A percentile compares a stretch with the other conserved stretches of the same genome.
These are phyloP conservation scores for Fomes fomentarius DNA, from an alignment of 1,284 basidiomycete genomes.

Conservation along the genomic window DNA sequence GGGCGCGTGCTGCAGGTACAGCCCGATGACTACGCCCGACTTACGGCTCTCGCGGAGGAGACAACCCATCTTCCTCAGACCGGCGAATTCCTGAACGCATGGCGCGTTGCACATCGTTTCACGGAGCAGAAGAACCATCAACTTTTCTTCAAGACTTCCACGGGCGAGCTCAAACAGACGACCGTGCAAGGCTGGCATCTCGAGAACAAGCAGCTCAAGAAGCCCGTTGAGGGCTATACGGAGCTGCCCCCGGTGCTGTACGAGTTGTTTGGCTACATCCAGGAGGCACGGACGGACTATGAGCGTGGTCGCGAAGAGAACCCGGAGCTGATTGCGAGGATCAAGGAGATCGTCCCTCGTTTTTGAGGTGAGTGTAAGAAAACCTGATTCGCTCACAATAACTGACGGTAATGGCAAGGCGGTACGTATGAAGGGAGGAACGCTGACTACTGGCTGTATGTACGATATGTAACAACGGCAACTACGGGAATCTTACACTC, in stretches of 20 bases:
- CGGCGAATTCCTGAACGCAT: conserved; percentile 45
- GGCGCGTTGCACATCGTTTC: conserved; percentile 37
- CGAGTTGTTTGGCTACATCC: conserved; percentile 39
- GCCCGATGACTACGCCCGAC: conserved; percentile 37
- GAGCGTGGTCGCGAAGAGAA: conserved; percentile 30
- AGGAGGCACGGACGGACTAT: conserved; percentile 16
- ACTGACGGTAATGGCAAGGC: too few relatives aligned
- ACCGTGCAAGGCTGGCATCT: conserved; percentile 49
- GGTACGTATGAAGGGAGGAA: too few relatives aligned
- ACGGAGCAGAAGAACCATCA: conserved; percentile 46
- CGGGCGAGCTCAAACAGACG: conserved; percentile 36
- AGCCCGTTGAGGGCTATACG: conserved; percentile 36
- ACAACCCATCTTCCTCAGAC: conserved; percentile 33
- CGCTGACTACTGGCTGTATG: too few relatives aligned
- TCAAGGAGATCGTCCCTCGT: conserved; percentile 34
- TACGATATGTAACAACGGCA: neutral
- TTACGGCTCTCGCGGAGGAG: conserved; percentile 37
- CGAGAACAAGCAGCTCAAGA: conserved; percentile 37
- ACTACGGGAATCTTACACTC: neutral
- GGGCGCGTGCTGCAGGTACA: conserved; percentile 40
- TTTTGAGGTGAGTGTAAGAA: neutral
- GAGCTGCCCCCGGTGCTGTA: conserved; percentile 41
- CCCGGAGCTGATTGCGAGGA: conserved; percentile 35
- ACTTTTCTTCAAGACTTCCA: conserved; percentile 32
- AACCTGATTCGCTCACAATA: neutral